Base-by-base conservation (phyloP, 2,329 filamentous ascomycete species). In the Sordariomycetes sp. region DNA sequence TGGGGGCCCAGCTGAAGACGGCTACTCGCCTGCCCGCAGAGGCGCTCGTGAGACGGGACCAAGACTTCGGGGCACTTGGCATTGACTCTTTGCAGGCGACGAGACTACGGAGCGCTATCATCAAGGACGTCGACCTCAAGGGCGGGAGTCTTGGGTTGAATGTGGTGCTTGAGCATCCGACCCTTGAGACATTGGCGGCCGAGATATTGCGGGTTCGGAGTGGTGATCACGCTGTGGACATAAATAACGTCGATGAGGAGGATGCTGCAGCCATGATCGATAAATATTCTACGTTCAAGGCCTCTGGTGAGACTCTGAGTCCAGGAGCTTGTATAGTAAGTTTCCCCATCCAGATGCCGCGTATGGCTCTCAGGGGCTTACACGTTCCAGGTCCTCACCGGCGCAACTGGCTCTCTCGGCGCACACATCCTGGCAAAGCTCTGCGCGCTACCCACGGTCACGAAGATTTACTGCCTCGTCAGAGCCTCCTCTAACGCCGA, bases 331-430 rank as follows among this genome's bases (percentile, higher is more conserved):
- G 40, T 18, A n/a, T 43, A 8, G 40, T 43, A 43, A 43, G 40
- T 43, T 43, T 43, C 18, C 11, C 40, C n/a, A n/a, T 43, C 8
- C 40, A 43, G 12, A 35, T 35, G 7, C 34, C 12, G 12, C 7
- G 6, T 35, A 35, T 35, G 34, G 12, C 34, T 7, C 6, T 35
- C 6, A 35, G 34, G 12, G 12, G 34, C 34, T 35, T 35, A 35
- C 34, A 11, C 18, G 40, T 43, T 8, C 18, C 53, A 73, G 67
- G 62, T 85, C 14, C 67, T 87, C 10, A 86, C 83, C 1, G 84
- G 84, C 7, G 77, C 77, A 0, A 87, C 84, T 0, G 84, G 84
- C 1, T 80, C 80, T 3, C 71, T 87, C 0, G 84, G 84, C 3
- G 77, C 80, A 0, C 80, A 85, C 56, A 70, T 84, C 0, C 72